Conservation (phyloP, 805 yeast species). For the Yueomyces sinensis region DNA sequence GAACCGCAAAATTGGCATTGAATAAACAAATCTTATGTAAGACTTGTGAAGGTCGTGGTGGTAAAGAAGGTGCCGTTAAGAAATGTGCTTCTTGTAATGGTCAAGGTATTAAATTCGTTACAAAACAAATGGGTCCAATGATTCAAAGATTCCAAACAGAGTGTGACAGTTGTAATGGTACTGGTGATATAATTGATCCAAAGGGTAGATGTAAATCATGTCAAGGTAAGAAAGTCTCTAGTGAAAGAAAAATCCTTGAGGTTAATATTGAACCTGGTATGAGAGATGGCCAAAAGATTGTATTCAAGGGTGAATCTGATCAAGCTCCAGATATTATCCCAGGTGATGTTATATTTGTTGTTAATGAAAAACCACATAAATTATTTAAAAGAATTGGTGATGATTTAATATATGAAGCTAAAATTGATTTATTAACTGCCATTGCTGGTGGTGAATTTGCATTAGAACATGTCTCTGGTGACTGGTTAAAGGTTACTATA, state of each 20-base stretch:
- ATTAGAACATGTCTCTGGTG: conserved; percentile 84
- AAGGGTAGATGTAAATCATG: conserved; percentile 83
- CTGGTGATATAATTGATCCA: conserved; percentile 77
- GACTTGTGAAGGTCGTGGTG: conserved; percentile 90
- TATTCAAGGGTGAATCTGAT: conserved; percentile 93
- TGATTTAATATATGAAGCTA: conserved; percentile 74
- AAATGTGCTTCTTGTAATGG: conserved; percentile 84
- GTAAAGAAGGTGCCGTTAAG: conserved; percentile 81
- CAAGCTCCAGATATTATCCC: conserved; percentile 91
- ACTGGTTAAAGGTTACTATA: conserved; percentile 69
- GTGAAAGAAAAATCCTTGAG: conserved; percentile 85
- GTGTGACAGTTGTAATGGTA: conserved; percentile 86
- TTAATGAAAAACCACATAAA: conserved; percentile 81
- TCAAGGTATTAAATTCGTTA: conserved; percentile 77
- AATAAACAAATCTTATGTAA: conserved; percentile 85
- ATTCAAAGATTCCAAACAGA: conserved; percentile 93
- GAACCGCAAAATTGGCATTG: conserved; percentile 84
- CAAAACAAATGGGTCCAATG: conserved; percentile 99
- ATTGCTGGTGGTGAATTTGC: conserved; percentile 91
- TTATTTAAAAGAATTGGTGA: conserved; percentile 78
- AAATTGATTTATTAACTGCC: conserved; percentile 86
- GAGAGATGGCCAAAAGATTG: conserved; percentile 85
- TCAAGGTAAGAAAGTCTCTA: conserved; percentile 74
- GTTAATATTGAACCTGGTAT: conserved; percentile 96
- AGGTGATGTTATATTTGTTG: conserved; percentile 89